Conservation (phyloP, 371 early-diverging fungal species). For the Nematocida minor region DNA sequence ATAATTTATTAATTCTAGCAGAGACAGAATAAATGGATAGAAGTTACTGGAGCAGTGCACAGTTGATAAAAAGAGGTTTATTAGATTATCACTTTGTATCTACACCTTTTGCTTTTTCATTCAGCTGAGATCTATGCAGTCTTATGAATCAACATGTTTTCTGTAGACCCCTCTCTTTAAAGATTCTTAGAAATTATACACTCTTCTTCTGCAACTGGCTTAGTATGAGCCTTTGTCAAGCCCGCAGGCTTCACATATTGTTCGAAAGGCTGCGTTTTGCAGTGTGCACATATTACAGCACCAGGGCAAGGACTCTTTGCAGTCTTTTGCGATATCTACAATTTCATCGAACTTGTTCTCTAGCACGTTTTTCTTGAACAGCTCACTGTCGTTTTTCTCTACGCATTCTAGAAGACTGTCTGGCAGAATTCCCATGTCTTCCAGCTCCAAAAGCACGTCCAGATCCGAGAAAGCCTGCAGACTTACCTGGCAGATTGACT, state of each 20-base stretch:
- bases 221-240: conserved; percentile 31
- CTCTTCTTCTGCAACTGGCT: too few relatives aligned
- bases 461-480: conserved; percentile 45
- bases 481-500: conserved; percentile 21
- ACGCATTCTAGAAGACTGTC: conserved; percentile 14
- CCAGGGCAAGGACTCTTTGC: neutral
- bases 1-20: too few relatives aligned
- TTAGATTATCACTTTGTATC: too few relatives aligned
- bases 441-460: conserved; percentile 45
- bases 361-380: conserved; percentile 12
- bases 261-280: neutral
- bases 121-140: too few relatives aligned
- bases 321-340: conserved; percentile 48
- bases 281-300: conserved; percentile 34
- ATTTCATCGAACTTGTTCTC: neutral
- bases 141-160: too few relatives aligned
- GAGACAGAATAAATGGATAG: too few relatives aligned
- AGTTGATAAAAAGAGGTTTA: too few relatives aligned
- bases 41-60: too few relatives aligned
- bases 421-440: conserved; percentile 45
- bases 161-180: too few relatives aligned
- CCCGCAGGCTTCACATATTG: conserved; percentile 37
- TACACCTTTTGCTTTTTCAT: too few relatives aligned
- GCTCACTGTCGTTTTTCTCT: neutral
- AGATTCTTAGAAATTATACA: too few relatives aligned